phyloP scores from a whole-genome alignment of 768 basidiomycete genomes.

The Tephrocybe sp. region DNA sequence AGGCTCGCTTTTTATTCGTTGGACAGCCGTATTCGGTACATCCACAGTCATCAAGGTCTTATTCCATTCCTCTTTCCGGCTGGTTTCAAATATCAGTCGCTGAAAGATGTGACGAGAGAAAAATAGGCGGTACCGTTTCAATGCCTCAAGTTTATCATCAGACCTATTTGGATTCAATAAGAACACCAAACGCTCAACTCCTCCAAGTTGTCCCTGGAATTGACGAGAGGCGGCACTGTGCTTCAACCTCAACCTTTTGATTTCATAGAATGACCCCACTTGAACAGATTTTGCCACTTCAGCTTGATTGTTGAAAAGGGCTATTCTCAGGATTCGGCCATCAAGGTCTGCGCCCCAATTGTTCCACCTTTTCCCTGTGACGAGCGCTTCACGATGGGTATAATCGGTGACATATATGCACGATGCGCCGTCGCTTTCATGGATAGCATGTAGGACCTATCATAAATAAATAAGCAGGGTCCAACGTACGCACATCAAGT shows the following conservation, averaged over 20 bases:
- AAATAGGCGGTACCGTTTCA: slow-evolving; percentile 35
- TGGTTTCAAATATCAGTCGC: slow-evolving; percentile 6
- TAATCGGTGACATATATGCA: slow-evolving; percentile 67
- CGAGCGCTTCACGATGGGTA: slow-evolving; percentile 45
- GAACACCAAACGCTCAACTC: slow-evolving; percentile 40
- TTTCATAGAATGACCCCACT: slow-evolving; percentile 40
- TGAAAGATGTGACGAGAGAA: not conserved
- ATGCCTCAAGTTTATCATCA: slow-evolving; percentile 34
- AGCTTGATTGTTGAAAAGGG: slow-evolving; percentile 46
- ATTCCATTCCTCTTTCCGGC: slow-evolving; percentile 29
- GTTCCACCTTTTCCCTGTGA: slow-evolving; percentile 23
- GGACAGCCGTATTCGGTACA: not conserved
- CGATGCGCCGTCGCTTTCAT: slow-evolving; percentile 28
- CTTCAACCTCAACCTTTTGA: slow-evolving; percentile 52
- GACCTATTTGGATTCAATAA: slow-evolving; percentile 35
- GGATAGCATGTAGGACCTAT: slow-evolving; percentile 45
- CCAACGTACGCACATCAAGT: not conserved
- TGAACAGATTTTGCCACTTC: slow-evolving; percentile 33
- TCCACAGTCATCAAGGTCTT: slow-evolving; percentile 2
- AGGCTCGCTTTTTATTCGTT: not conserved
- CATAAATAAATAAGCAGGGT: not conserved
- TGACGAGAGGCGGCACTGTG: slow-evolving; percentile 24
- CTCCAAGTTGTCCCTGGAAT: slow-evolving; percentile 45
- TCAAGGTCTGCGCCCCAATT: slow-evolving; percentile 45
- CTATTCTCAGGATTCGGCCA: slow-evolving; percentile 49